Conservation (phyloP, 2,329 filamentous ascomycete genomes). For the Diatrype stigma region DNA sequence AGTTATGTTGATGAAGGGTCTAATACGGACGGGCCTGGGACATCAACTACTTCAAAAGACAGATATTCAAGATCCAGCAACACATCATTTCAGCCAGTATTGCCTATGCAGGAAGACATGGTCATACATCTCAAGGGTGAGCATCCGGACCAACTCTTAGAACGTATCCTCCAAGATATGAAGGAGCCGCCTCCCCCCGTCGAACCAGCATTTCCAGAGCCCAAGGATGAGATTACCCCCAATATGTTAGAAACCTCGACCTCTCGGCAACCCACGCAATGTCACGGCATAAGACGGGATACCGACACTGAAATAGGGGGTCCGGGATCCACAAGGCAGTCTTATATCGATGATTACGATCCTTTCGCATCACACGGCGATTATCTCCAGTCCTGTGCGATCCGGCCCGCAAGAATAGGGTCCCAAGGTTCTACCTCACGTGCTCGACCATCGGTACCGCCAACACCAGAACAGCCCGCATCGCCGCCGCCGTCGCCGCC, state of each 20-base stretch:
- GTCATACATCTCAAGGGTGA: slow-evolving; percentile 50
- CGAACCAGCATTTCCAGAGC: slow-evolving; percentile 12
- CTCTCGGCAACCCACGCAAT: slow-evolving; percentile 2
- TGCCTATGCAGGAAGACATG: slow-evolving; percentile 53
- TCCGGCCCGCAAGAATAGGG: slow-evolving; percentile 5
- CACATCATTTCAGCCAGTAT: slow-evolving; percentile 36
- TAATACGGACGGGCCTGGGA: slow-evolving; percentile 26
- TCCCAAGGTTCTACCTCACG: slow-evolving; percentile 6
- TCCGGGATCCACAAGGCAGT: slow-evolving; percentile 9
- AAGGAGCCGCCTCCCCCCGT: slow-evolving; percentile 34
- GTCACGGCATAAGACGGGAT: slow-evolving; percentile 3
- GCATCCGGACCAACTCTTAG: slow-evolving; percentile 37
- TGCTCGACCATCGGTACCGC: slow-evolving; percentile 26
- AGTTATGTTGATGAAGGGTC: slow-evolving; percentile 37
- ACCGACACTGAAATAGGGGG: slow-evolving; percentile 6
- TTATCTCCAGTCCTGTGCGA: slow-evolving; percentile 8
- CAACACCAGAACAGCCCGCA: slow-evolving; percentile 41
- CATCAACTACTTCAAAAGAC: slow-evolving; percentile 9
- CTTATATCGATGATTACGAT: slow-evolving; percentile 40
- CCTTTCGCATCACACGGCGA: slow-evolving; percentile 35
- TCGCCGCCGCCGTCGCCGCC: slow-evolving; percentile 30
- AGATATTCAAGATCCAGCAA: slow-evolving; percentile 12
- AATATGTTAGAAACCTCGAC: slow-evolving; percentile 4
- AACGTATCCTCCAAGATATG: slow-evolving; percentile 44
- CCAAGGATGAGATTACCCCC: slow-evolving; percentile 6